phyloP scores from a whole-genome alignment of 805 yeast genomes.

The Starmera amethionina region DNA sequence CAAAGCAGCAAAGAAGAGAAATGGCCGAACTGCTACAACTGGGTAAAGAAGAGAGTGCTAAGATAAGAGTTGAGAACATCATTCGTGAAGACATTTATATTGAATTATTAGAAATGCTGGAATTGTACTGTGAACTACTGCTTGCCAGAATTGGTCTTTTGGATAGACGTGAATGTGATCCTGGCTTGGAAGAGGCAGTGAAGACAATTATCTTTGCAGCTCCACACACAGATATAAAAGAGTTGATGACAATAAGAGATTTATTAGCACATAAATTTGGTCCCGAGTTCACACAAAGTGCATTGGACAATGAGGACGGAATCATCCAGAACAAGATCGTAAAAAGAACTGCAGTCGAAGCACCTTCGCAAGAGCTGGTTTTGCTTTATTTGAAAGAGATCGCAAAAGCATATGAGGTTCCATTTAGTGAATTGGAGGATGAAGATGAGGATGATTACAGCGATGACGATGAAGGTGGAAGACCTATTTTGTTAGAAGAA shows the following conservation, averaged over 20 bases:
- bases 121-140: slow-evolving; percentile 72
- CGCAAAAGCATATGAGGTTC: slow-evolving; percentile 69
- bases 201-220: slow-evolving; percentile 60
- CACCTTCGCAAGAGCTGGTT: slow-evolving; percentile 61
- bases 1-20: slow-evolving; percentile 65
- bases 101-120: slow-evolving; percentile 70
- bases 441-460: slow-evolving; percentile 21
- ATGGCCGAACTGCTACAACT: slow-evolving; percentile 58
- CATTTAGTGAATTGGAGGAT: slow-evolving; percentile 47
- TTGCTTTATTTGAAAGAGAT: slow-evolving; percentile 67
- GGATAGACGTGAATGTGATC: slow-evolving; percentile 22
- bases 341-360: slow-evolving; percentile 50
- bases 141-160: slow-evolving; percentile 65
- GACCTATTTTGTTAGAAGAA: slow-evolving; percentile 28
- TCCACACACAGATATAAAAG: slow-evolving; percentile 68
- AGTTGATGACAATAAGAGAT: slow-evolving; percentile 51
- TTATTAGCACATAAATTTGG: slow-evolving; percentile 56
- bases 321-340: slow-evolving; percentile 62
- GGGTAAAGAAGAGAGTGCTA: slow-evolving; percentile 77
- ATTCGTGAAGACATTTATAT: slow-evolving; percentile 74
- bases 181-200: slow-evolving; percentile 50
- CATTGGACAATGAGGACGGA: slow-evolving; percentile 38
- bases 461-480: slow-evolving; percentile 16
- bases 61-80: slow-evolving; percentile 73
- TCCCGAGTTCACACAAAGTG: slow-evolving; percentile 42